Base-by-base conservation (phyloP, 176 grass and related monocot species). In the Oryza glumipatula region DNA sequence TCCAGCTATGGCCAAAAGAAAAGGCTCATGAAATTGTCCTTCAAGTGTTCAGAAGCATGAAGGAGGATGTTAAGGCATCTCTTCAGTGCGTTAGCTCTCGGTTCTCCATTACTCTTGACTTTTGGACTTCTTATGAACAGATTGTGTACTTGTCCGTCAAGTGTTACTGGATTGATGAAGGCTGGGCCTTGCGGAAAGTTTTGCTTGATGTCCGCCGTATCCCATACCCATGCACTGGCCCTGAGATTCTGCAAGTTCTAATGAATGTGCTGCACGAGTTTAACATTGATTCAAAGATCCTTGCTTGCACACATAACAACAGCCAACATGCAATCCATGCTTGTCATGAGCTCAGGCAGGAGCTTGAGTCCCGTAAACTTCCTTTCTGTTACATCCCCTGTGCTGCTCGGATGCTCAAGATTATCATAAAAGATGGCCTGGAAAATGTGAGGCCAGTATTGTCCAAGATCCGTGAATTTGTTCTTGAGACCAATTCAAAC, bases 81-180 rank as follows among this genome's bases (percentile, higher is more conserved):
- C 87, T 95, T 73, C 88, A 92, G 41, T 51, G 77, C 76, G 73
- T 91, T 39, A 90, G 76, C 74, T 99, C 89, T 16, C 92, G 91
- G 46, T 73, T 96, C 36, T 99, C 93, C 39, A 44, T 99, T 35
- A 87, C 93, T 17, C 74, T 96, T 21, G 89, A 94, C 67, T 95
- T 98, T 87, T 98, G 96, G 96, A 99, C 93, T 60, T 94, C 91
- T 14, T 94, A 83, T 4, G 93, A 96, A 85, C 86, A 99, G 70
- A 78, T 94, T 24, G 43, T 84, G 71, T 99, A 96, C 88, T 88
- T 99, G 91, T 99, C 96, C 2, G 86, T 99, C 8, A 99, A 90
- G 72, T 81, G 96, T 76, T 89, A 99, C 80, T 99, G 89, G 96
- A 96, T 99, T 45, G 93, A 99, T 79, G 96, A 94, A 23, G 89